Evolutionary conservation across 192 early-diverging fungal genomes (phyloP).

Genomic region (Backusella tuberculispora): DNA sequence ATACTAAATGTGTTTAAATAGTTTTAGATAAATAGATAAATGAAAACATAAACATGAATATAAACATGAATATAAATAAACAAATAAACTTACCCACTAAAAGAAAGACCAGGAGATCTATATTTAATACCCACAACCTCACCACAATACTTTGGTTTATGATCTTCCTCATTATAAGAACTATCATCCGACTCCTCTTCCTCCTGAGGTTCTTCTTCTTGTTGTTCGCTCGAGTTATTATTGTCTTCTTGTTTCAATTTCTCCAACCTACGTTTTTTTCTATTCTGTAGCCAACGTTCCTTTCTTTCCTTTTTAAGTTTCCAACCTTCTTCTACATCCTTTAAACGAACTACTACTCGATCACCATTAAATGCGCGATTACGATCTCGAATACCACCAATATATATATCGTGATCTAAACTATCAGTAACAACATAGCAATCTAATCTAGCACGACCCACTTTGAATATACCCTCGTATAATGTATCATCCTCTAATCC

Average conservation of each 20-base stretch:
- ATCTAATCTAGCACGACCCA: constrained; percentile 61
- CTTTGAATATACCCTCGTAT: constrained; percentile 12
- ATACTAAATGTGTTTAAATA: neutral
- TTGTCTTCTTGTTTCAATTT: constrained; percentile 28
- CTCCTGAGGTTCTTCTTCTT: neutral
- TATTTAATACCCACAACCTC: constrained; percentile 55
- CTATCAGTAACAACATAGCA: constrained; percentile 82
- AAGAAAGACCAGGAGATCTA: constrained; percentile 39
- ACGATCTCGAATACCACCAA: constrained; percentile 63
- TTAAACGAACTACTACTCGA: constrained; percentile 65
- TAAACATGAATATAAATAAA: neutral
- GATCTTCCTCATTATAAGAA: constrained; percentile 43
- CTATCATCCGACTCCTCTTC: constrained; percentile 41
- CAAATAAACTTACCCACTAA: constrained; percentile 44
- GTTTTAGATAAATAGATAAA: neutral
- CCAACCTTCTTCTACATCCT: constrained; percentile 62
- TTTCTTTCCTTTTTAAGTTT: constrained; percentile 45
- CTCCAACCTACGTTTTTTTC: neutral
- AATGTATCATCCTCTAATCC: neutral
- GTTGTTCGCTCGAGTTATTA: neutral
- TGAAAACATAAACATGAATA: neutral
- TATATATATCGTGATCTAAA: constrained; percentile 71
- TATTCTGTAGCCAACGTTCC: constrained; percentile 24
- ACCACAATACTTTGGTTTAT: constrained; percentile 52
- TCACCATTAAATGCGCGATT: constrained; percentile 86